Base-by-base conservation (phyloP, 371 early-diverging fungal genomes). In the Rhizopus delemar region DNA sequence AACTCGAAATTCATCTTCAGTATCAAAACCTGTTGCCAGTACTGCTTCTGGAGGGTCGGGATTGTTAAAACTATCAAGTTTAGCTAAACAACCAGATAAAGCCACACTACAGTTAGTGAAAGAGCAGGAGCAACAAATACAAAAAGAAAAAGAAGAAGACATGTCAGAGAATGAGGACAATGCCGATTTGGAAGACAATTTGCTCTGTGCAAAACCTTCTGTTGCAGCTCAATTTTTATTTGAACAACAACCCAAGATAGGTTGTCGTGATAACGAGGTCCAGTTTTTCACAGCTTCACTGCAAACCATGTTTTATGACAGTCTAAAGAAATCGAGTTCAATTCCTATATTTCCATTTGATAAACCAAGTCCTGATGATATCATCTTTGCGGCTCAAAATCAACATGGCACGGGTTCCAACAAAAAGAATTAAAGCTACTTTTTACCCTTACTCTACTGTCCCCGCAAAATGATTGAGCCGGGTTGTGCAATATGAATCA, bases 321-420 rank as follows among this genome's bases (percentile, higher is more conserved):
- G 62, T 8, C 56, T 66, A 39, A 56, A 62, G 34, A 59, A 70
- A 7, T 13, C 54, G 7, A 56, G 63, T 0, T 54, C 62, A 6
- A 62, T 63, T 36, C 75, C 55, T 41, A 60, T 66, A 5, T 93
- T 93, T 71, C 49, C 64, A 8, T 93, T 95, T 71, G 82, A 89
- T 60, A 65, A 78, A 36, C 92, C 92, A 11, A 93, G 93, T 58
- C 94, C 94, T 13, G 93, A 93, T 71, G 93, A 94, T 75, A 59
- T 82, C 35, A 91, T 91, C 6, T 70, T 87, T 8, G 64, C 85
- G 9, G 83, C 87, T 5, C 88, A 88, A 59, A 74, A 74, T 50
- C 70, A 80, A 29, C 78, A 78, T 22, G 64, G 68, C 45, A 68
- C 67, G 5, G 56, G 51, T 33, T 15, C 16, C 33, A 52, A 52